Evolutionary conservation across 257 asterid genomes (phyloP).

Genomic region (Rehmannia glutinosa): DNA sequence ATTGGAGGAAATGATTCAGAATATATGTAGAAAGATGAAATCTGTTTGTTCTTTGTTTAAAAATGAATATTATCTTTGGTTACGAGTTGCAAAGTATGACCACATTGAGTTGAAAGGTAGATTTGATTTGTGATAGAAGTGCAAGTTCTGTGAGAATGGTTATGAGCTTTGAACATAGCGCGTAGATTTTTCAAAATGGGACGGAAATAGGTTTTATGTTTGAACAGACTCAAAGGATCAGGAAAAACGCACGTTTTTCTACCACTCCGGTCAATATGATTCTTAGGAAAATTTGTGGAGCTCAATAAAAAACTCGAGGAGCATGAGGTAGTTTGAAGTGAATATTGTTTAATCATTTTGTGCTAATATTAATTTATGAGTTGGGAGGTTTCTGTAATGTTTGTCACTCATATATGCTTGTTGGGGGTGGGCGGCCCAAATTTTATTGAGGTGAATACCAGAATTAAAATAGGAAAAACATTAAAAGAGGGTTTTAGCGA

Average conservation of each 20-base stretch:
- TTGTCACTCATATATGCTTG: constrained; percentile 3
- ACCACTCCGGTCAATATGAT: constrained; percentile 90
- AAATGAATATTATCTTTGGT: not conserved
- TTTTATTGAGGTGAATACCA: too few relatives aligned
- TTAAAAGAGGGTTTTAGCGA: too few relatives aligned
- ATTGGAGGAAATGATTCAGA: not conserved
- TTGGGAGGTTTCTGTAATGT: not conserved
- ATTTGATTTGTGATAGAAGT: too few relatives aligned
- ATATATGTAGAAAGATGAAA: not conserved
- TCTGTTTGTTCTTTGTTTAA: not conserved
- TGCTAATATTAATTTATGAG: not conserved
- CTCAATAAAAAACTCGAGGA: constrained; percentile 73
- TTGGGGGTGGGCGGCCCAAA: not conserved
- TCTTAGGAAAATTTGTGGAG: constrained; percentile 55
- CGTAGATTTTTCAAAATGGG: too few relatives aligned
- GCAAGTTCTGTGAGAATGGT: too few relatives aligned
- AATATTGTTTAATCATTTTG: not conserved
- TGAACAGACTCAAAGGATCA: too few relatives aligned
- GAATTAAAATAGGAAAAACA: too few relatives aligned
- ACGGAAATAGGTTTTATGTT: too few relatives aligned
- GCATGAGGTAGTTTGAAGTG: constrained; percentile 64
- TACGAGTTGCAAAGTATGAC: not conserved
- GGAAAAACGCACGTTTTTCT: too few relatives aligned
- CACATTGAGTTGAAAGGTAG: not conserved
- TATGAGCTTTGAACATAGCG: too few relatives aligned